Evolutionary conservation across 2,329 filamentous ascomycete species (phyloP), one percentile per base, ranked within the genome.

Genomic region (Cladosporium cucumerinum): DNA sequence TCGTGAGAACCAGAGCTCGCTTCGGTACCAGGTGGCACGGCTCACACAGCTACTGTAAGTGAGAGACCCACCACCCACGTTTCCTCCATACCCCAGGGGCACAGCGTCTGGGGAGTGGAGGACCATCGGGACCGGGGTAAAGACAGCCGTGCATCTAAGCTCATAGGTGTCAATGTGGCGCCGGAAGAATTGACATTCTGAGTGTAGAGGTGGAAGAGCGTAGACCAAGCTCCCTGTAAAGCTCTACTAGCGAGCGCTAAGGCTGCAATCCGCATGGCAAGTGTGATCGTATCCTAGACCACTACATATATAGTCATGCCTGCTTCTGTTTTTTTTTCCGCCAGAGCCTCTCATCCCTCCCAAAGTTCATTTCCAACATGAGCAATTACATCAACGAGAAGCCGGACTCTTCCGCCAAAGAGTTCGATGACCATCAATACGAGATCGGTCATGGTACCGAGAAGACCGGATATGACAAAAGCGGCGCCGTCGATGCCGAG

Each of bases 351-450:
- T 49, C 36, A 14, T 48, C 39, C 30, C n/a, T 18, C 36, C 30
- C 46, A 74, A 57, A 25, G 30, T 30, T 28, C 36, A 25, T 36
- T 36, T 25, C 51, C 49, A 57, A 46, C 57, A 65, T 65, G 63
- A 65, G 36, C 23, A 61, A 36, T 21, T 16, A 48, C 48, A 34
- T 25, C 21, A 48, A 18, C 14, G 63, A 65, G 58, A 65, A 65
- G 63, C 55, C 62, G 62, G 60, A 49, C 57, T 57, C 51, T 39
- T 26, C 51, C 21, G 34, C 63, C 12, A 28, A 32, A 30, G 63
- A 65, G 49, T 21, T 65, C 32, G 26, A 60, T 48, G 30, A 49
- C 25, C 6, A 30, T 12, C 23, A 28, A 26, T 28, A 32, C 18
- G 63, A 65, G n/a, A 16, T 26, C 43, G 34, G 26, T 21, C 18